Base-by-base conservation (phyloP, 441 rosid species). In the Isatis lusitanica region DNA sequence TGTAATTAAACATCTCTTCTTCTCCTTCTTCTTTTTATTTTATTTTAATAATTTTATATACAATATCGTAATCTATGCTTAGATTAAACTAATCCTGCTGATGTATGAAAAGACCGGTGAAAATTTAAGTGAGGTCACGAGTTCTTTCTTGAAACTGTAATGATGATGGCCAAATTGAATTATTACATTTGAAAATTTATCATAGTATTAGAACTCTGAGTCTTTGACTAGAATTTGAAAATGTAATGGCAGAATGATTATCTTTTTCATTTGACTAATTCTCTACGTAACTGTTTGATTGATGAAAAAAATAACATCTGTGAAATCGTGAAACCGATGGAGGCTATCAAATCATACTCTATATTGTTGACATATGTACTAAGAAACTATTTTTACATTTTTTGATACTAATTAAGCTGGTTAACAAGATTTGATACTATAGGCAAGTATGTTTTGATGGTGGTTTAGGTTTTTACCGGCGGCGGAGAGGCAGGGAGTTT, bases 391-490 rank as follows among this genome's bases (percentile, higher is more conserved):
- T 42, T 42, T 8, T 8, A 7, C 48, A 44, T 18, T 28, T 46
- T 44, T 26, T 26, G 33, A 4, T n/a, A 40, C 30, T 57, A 11
- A 7, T 6, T 16, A 74, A 66, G 59, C 50, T 44, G 67, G 50
- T 40, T 24, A 9, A 47, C 17, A 50, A 38, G 28, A 39, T 42
- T 30, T 40, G 74, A 68, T 40, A 47, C n/a, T 6, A 21, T 21
- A 51, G 24, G 44, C 33, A 69, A 56, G 15, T 78, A 36, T 70
- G 42, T 26, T 62, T 56, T 69, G 65, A 1, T 60, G 73, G 36
- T 66, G 74, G 65, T 55, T 69, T 83, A 92, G 97, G 81, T 55
- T 10, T 21, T 59, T 44, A 28, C 0, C 21, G 90, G 77, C 33
- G 80, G 69, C 1, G 63, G 80, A 52, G 76, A 77, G 38, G 63